Base-by-base conservation (phyloP, 352 stramenopile genomes). In the Thraustochytrium striatum region DNA sequence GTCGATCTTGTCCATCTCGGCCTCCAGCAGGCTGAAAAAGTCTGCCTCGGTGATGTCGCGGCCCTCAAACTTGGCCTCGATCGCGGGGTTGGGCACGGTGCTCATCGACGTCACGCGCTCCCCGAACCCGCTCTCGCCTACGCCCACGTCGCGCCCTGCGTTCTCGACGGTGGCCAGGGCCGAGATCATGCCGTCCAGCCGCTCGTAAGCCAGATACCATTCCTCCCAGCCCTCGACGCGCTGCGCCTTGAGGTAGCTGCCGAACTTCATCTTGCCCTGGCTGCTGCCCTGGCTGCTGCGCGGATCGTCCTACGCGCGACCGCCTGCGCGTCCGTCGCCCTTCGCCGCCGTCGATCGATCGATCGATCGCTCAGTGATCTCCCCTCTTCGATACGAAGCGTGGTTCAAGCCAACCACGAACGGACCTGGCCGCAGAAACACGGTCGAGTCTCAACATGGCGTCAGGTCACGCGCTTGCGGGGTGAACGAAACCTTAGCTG, bases 1-100 rank as follows among this genome's bases (percentile, higher is more conserved):
- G 78, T 92, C 87, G 3, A 93, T 86, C 57, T 91, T 92, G 33
- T 79, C 73, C 25, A 93, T 82, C 79, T 93, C 86, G 9, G 72
- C 36, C 72, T 94, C 88, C 1, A 94, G 85, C 9, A 72, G 58
- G 25, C 78, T 82, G 57, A 92, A 86, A 78, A 94, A 94, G 32
- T 85, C 65, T 80, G 92, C 88, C 78, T 94, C 86, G 57, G 87
- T 91, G 5, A 61, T 19, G 1, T 52, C 30, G 2, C 50, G 19
- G 28, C 44, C 39, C 25, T 62, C 39, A 25, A 72, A 70, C 78
- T 72, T 58, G 32, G 13, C 44, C 9, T 81, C n/a, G 5, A 13
- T 5, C 13, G 30, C 13, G 44, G 65, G 35, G 33, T 72, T 81
- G 0, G 81, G 81, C 11, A 82, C n/a, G 2, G 85, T 72, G 47